Evolutionary conservation across 306 rosid genomes (phyloP), one percentile per base, ranked within the genome.

Genomic region (Fragaria vesca): DNA sequence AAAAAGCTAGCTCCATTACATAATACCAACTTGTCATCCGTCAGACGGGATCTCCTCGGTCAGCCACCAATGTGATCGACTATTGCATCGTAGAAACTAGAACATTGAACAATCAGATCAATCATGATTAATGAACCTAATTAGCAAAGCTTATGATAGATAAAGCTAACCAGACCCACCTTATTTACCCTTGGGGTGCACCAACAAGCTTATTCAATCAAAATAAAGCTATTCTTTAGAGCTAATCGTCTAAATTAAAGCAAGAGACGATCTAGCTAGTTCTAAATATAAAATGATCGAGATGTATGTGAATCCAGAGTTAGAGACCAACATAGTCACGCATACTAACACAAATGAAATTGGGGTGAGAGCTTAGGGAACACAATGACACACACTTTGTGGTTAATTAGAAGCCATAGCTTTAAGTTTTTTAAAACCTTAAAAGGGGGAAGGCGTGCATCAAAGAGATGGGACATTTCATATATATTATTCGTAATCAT

Each of bases 261-360:
- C 71, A 73, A 72, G 77, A 52, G 52, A 16, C 47, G n/a, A 51
- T 65, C 24, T 34, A 36, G n/a, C 63, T 21, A 57, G 15, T 57
- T 57, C 36, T 18, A 55, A 36, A 55, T 3, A 26, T 12, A 24
- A 24, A 24, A 60, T 21, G 62, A 11, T 45, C 13, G 48, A 57
- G 62, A 57, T 57, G 12, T n/a, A 57, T 57, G 63, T 57, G 32
- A 57, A 57, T 3, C 21, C 28, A 55, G 61, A 55, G 61, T 20
- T 93, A 74, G 87, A 88, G 88, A 83, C 91, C 96, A 87, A 90
- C 87, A 87, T 82, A 45, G 84, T 87, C 87, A 86, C 93, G 93
- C 82, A 75, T 87, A 76, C 81, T 81, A 80, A 21, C 74, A 58
- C 66, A 76, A 71, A 85, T 78, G 73, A 42, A 38, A 38, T 40